Percentiles rank a stretch among this genome's conserved stretches.
These are phyloP conservation scores for Lactarius quietus DNA, from an alignment of 768 basidiomycete genomes.

Conservation along the genomic window DNA sequence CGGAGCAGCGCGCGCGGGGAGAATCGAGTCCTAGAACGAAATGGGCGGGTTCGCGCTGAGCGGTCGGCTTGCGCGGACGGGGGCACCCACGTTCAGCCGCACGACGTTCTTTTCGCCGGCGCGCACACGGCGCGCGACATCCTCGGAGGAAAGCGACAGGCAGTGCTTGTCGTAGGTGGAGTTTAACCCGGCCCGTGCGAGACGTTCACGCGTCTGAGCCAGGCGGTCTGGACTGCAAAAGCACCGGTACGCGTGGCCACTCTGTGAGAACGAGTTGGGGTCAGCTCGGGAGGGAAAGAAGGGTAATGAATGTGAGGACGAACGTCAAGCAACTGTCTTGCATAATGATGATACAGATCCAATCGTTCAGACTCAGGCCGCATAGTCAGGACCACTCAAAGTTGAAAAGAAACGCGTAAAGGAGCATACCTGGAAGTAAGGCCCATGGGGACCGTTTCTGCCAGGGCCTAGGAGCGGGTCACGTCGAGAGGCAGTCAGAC, in stretches of 20 bases:
- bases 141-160: constrained; percentile 81
- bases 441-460: constrained; percentile 66
- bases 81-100: constrained; percentile 72
- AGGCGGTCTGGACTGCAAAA: constrained; percentile 83
- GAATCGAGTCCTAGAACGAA: constrained; percentile 49
- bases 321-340: constrained; percentile 74
- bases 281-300: not conserved
- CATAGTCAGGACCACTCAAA: constrained; percentile 3
- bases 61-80: not conserved
- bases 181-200: constrained; percentile 71
- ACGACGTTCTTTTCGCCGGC: constrained; percentile 79
- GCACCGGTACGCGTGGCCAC: constrained; percentile 89
- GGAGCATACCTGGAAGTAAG: constrained; percentile 76
- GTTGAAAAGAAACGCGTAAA: not conserved
- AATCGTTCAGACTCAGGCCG: constrained; percentile 76
- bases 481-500: not conserved
- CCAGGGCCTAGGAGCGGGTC: constrained; percentile 59
- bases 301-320: constrained; percentile 18
- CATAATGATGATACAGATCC: constrained; percentile 76
- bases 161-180: constrained; percentile 87
- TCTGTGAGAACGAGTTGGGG: constrained; percentile 41
- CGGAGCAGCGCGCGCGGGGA: constrained; percentile 48
- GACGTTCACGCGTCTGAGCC: constrained; percentile 58
- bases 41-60: not conserved
- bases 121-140: constrained; percentile 66